Evolutionary conservation across 2,329 filamentous ascomycete species (phyloP).

Genomic region (Fusarium sp.): DNA sequence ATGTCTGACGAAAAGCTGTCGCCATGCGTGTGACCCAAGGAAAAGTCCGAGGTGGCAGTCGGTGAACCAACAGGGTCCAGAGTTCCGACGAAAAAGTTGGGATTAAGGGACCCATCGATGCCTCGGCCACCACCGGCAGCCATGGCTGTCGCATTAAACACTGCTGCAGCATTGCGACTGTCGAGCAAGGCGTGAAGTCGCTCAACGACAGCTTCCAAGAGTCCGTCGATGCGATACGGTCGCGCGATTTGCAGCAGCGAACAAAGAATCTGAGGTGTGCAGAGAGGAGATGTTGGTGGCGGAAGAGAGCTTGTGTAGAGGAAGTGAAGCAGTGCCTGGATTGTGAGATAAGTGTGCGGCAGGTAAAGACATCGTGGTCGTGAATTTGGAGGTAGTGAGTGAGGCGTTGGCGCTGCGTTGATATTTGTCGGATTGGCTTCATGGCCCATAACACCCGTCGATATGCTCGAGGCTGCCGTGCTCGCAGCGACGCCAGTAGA

Average conservation of each 20-base stretch:
- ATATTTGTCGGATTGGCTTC: slow-evolving; percentile 55
- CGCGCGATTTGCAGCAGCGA: slow-evolving; percentile 92
- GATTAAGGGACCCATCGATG: slow-evolving; percentile 74
- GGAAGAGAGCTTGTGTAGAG: slow-evolving; percentile 93
- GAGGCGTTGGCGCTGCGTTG: slow-evolving; percentile 68
- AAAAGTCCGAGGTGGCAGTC: slow-evolving; percentile 50
- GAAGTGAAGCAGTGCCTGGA: slow-evolving; percentile 91
- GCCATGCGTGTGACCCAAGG: slow-evolving; percentile 46
- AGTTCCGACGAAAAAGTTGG: slow-evolving; percentile 69
- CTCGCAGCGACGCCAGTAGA: slow-evolving; percentile 55
- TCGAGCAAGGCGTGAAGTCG: slow-evolving; percentile 89
- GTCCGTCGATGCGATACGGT: slow-evolving; percentile 91
- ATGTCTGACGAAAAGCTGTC: slow-evolving; percentile 49
- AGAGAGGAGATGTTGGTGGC: slow-evolving; percentile 77
- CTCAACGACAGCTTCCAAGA: slow-evolving; percentile 92
- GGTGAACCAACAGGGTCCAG: slow-evolving; percentile 56
- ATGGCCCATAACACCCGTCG: slow-evolving; percentile 50
- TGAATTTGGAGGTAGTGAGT: slow-evolving; percentile 67
- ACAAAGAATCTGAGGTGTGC: slow-evolving; percentile 94
- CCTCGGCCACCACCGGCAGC: slow-evolving; percentile 91
- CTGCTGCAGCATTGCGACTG: slow-evolving; percentile 91
- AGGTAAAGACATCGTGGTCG: slow-evolving; percentile 90
- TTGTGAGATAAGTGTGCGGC: slow-evolving; percentile 88
- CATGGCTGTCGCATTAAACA: slow-evolving; percentile 99
- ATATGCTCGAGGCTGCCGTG: slow-evolving; percentile 58